Evolutionary conservation across 1,284 basidiomycete genomes (phyloP), one percentile per base, ranked within the genome.

Genomic region (Lentinula novae-zelandiae): DNA sequence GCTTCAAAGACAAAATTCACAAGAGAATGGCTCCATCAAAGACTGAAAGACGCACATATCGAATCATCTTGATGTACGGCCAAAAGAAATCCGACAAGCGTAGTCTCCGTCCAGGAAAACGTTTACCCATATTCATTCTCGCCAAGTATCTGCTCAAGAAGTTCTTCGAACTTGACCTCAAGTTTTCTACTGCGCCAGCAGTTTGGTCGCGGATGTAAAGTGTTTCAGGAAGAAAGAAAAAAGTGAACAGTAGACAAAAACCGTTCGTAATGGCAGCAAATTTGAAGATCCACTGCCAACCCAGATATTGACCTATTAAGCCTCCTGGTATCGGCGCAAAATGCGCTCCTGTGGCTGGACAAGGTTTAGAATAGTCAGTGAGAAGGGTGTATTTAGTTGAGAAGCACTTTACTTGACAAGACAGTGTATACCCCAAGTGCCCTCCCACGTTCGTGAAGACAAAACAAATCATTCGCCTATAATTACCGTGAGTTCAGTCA

Each of bases 341-440:
- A 64, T 76, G 74, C 7, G 68, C 70, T 33, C 73, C 73, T 60
- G 71, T 75, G 5, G 74, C 54, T 56, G 17, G n/a, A n/a, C 31
- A 49, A 27, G 15, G 5, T 44, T 48, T 5, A 0, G 8, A 10
- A 17, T 5, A 7, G 27, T 48, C 2, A 46, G n/a, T 7, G 2
- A 13, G 27, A 10, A 56, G 2, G 39, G n/a, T 15, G 4, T 44
- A 56, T 40, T 56, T 36, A 7, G 15, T 17, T 5, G 12, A 31
- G 13, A 8, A 15, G 13, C 2, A 33, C 10, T 39, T 44, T 46
- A 56, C 54, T 75, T 27, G 69, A 63, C 69, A 74, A 72, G 17
- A 75, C 63, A 8, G 73, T 75, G 56, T 72, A 75, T 7, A 75
- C 40, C 7, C 73, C 74, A 70, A 76, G 72, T 0, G 73, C 72